Conservation (phyloP, 2,329 filamentous ascomycete genomes). For the Pestalotiopsis sp. region DNA sequence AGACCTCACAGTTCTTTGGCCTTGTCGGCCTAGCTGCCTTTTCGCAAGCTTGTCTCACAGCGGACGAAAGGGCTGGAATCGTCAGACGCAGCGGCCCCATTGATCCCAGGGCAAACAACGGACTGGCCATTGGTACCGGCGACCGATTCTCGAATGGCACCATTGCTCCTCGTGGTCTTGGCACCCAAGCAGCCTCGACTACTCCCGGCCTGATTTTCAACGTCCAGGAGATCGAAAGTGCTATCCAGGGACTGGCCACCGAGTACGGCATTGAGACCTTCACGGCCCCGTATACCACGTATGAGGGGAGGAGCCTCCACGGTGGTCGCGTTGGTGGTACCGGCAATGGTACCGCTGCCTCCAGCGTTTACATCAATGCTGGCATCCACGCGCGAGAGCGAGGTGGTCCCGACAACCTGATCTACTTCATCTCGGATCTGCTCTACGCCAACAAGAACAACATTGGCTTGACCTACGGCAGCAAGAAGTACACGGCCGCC, state of each 20-base stretch:
- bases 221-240: constrained; percentile 42
- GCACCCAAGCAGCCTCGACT: constrained; percentile 36
- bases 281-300: constrained; percentile 44
- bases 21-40: constrained; percentile 4
- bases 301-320: constrained; percentile 39
- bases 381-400: constrained; percentile 62
- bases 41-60: constrained; percentile 8
- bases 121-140: constrained; percentile 28
- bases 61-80: not conserved
- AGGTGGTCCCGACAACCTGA: constrained; percentile 55
- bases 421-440: constrained; percentile 61
- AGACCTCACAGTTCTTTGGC: not conserved
- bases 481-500: constrained; percentile 50
- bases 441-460: constrained; percentile 53
- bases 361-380: constrained; percentile 54
- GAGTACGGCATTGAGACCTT: constrained; percentile 41
- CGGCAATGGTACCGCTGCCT: constrained; percentile 41
- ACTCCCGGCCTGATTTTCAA: constrained; percentile 42
- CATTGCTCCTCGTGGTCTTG: constrained; percentile 42
- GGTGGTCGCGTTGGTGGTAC: constrained; percentile 46
- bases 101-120: constrained; percentile 12
- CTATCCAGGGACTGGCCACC: constrained; percentile 40
- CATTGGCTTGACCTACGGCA: constrained; percentile 54
- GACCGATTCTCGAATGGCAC: constrained; percentile 42
- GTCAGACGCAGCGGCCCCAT: not conserved